phyloP scores from a whole-genome alignment of 176 grass and related monocot genomes.

The Leersia perrieri region DNA sequence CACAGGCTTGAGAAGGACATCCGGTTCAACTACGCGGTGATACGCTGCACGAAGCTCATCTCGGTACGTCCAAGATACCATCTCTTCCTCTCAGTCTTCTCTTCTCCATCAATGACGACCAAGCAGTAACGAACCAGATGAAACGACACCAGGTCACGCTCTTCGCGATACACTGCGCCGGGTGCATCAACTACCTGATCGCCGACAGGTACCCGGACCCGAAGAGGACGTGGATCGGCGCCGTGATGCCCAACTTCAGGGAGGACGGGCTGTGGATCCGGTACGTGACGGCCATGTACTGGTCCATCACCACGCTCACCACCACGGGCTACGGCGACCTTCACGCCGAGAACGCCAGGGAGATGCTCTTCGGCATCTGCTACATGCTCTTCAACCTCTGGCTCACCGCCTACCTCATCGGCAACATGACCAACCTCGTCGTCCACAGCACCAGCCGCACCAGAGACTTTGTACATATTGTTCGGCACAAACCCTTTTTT shows the following conservation, averaged over 20 bases:
- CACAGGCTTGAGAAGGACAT: conserved; percentile 77
- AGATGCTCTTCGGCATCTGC: conserved; percentile 83
- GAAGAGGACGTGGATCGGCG: conserved; percentile 85
- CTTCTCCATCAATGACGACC: background rate
- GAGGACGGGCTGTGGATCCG: conserved; percentile 68
- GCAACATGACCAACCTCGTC: conserved; percentile 99
- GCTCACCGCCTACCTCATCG: conserved; percentile 90
- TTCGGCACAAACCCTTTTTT: background rate
- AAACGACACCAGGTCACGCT: conserved; percentile 61
- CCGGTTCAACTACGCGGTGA: conserved; percentile 64
- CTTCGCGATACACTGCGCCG: conserved; percentile 74
- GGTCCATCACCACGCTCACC: conserved; percentile 95
- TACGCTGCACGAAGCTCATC: conserved; percentile 77
- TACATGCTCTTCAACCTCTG: conserved; percentile 98
- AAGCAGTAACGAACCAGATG: background rate
- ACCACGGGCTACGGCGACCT: conserved; percentile 97
- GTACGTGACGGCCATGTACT: conserved; percentile 84
- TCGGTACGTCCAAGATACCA: conserved; percentile 28
- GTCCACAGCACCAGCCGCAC: conserved; percentile 94
- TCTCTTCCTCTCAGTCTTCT: background rate
- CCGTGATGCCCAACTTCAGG: conserved; percentile 75
- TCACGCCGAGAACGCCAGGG: conserved; percentile 80
- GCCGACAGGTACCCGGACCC: conserved; percentile 87
- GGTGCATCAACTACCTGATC: conserved; percentile 97
- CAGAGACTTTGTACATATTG: conserved; percentile 73